phyloP scores from a whole-genome alignment of 2,329 filamentous ascomycete genomes.

The Escovopsis sp. region DNA sequence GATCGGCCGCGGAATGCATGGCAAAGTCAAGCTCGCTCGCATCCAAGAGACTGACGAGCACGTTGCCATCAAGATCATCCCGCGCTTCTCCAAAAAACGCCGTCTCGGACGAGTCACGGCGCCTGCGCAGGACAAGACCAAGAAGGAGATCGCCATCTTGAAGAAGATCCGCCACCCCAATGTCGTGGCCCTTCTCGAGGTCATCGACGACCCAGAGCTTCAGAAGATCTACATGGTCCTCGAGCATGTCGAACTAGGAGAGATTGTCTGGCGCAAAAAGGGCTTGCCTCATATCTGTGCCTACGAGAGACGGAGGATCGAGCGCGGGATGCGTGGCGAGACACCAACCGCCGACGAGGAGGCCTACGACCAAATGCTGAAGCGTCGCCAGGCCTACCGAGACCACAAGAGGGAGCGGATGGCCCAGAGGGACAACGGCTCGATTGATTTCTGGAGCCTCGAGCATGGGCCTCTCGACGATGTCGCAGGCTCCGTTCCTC shows the following conservation, averaged over 20 bases:
- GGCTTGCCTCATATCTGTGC: constrained; percentile 69
- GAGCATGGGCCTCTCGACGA: constrained; percentile 56
- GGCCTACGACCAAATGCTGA: constrained; percentile 41
- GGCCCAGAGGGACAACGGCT: constrained; percentile 31
- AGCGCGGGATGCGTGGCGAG: constrained; percentile 51
- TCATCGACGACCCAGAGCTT: constrained; percentile 90
- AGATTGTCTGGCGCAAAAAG: constrained; percentile 87
- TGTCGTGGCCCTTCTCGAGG: constrained; percentile 85
- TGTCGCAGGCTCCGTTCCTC: constrained; percentile 22
- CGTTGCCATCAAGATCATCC: constrained; percentile 97
- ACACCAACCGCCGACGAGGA: constrained; percentile 44
- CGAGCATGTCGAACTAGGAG: constrained; percentile 85
- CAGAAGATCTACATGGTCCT: constrained; percentile 98
- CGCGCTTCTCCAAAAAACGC: constrained; percentile 83
- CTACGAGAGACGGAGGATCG: constrained; percentile 67
- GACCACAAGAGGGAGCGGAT: constrained; percentile 41
- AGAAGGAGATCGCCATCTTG: constrained; percentile 91
- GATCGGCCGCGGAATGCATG: constrained; percentile 87
- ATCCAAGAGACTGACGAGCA: constrained; percentile 60
- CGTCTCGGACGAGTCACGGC: constrained; percentile 71
- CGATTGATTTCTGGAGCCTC: constrained; percentile 64
- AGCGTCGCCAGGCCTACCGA: constrained; percentile 42
- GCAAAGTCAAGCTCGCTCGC: constrained; percentile 90
- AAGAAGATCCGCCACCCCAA: constrained; percentile 98
- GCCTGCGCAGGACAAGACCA: constrained; percentile 62